Evolutionary conservation across 306 rosid species (phyloP).

Genomic region (Datisca glomerata): DNA sequence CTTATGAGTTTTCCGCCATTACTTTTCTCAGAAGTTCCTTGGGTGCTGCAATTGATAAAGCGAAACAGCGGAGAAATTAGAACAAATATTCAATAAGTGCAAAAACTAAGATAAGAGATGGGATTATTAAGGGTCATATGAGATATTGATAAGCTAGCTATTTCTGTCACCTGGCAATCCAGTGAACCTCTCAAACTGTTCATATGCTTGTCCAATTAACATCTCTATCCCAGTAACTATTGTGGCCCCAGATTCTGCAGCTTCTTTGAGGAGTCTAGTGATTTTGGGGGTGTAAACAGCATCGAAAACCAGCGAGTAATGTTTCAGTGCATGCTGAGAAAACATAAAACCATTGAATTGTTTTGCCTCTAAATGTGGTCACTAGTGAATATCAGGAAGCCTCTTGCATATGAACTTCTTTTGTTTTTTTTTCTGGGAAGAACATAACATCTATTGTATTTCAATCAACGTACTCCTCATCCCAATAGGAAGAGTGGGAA

Average conservation of each 20-base stretch:
- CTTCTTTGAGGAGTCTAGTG: conserved; percentile 79
- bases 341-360: conserved; percentile 18
- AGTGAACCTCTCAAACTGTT: conserved; percentile 66
- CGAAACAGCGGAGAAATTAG: conserved; percentile 11
- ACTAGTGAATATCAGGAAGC: too few relatives aligned
- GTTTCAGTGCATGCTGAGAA: conserved; percentile 59
- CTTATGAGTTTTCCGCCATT: conserved; percentile 38
- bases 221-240: conserved; percentile 69
- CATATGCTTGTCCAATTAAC: conserved; percentile 85
- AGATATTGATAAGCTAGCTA: neutral
- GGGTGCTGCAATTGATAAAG: conserved; percentile 57
- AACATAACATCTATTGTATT: too few relatives aligned
- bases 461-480: too few relatives aligned
- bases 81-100: conserved; percentile 13
- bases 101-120: conserved; percentile 1
- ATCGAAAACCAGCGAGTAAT: conserved; percentile 74
- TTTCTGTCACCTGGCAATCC: conserved; percentile 76
- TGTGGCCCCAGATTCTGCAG: conserved; percentile 76
- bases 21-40: conserved; percentile 55
- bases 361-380: too few relatives aligned
- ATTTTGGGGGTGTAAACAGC: conserved; percentile 83
- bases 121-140: too few relatives aligned
- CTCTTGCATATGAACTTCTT: too few relatives aligned
- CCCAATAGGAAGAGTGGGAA: too few relatives aligned
- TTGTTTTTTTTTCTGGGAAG: too few relatives aligned